Conservation (phyloP, 139 green algal genomes). For the Closterium sp. region DNA sequence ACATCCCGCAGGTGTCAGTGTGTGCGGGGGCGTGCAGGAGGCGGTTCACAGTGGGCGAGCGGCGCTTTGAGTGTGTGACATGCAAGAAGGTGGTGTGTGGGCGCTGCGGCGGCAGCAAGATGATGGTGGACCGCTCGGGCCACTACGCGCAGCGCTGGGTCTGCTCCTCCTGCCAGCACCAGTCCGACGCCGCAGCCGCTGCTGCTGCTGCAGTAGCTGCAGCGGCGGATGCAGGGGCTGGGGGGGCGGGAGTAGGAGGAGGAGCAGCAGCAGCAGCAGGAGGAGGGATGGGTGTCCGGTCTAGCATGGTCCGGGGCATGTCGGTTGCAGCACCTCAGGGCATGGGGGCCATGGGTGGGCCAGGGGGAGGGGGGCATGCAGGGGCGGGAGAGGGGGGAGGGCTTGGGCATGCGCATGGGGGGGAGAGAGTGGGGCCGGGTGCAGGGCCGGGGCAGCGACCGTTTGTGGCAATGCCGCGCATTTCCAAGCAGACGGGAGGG, state of each 20-base stretch:
- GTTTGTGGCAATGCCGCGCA: background rate
- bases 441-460: background rate
- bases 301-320: background rate
- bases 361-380: background rate
- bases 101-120: slow-evolving; percentile 22
- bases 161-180: slow-evolving; percentile 19
- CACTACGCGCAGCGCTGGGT: slow-evolving; percentile 4
- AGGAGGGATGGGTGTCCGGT: background rate
- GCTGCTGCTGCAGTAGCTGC: background rate
- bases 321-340: background rate
- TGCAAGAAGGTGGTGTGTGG: slow-evolving; percentile 27
- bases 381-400: background rate
- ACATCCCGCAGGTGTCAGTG: background rate
- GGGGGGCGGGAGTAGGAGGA: background rate
- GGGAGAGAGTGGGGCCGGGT: background rate
- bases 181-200: background rate
- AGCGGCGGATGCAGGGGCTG: background rate
- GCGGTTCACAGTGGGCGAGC: slow-evolving; percentile 14
- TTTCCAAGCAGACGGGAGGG: background rate
- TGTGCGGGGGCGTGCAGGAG: slow-evolving; percentile 14
- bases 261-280: background rate
- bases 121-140: slow-evolving; percentile 23
- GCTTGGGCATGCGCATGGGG: background rate
- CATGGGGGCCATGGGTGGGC: background rate
- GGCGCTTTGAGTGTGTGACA: slow-evolving; percentile 23